These are phyloP conservation scores for Dioscorea cayenensis DNA, from an alignment of 116 monocot genomes.

Conservation along the genomic window DNA sequence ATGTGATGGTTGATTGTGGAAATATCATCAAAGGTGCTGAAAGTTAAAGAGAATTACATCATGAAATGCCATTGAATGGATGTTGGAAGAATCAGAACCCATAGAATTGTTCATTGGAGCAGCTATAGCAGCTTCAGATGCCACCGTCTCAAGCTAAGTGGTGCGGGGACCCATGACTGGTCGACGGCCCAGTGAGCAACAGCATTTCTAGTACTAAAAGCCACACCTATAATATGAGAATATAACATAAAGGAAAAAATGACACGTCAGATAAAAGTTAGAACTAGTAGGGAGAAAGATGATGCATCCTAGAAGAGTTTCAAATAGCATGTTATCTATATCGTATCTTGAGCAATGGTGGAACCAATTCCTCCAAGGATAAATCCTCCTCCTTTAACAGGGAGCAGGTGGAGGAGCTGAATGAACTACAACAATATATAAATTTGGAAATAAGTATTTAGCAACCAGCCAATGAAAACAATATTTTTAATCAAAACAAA, in stretches of 20 bases:
- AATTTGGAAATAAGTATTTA: neutral
- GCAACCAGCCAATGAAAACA: too few relatives aligned
- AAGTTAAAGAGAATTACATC: constrained; percentile 29
- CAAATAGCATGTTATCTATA: neutral
- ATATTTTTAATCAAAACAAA: too few relatives aligned
- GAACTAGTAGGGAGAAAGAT: neutral
- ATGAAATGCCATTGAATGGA: constrained; percentile 54
- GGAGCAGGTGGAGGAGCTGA: constrained; percentile 56
- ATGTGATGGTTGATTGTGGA: too few relatives aligned
- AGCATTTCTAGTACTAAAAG: constrained; percentile 53
- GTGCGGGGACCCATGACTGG: constrained; percentile 51
- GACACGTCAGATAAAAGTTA: neutral
- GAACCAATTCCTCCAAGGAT: constrained; percentile 49
- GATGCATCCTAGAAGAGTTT: too few relatives aligned
- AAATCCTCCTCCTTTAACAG: constrained; percentile 40
- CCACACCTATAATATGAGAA: constrained; percentile 31
- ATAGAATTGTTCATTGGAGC: constrained; percentile 17
- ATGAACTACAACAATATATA: constrained; percentile 8
- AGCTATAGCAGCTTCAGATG: constrained; percentile 26
- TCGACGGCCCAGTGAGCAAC: constrained; percentile 63
- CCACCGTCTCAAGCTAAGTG: constrained; percentile 38
- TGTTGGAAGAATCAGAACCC: constrained; percentile 43
- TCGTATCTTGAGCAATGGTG: constrained; percentile 36
- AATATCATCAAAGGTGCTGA: neutral
- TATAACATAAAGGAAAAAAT: neutral